phyloP scores from a whole-genome alignment of 169 alveolate species.

The Perkinsus olseni region DNA sequence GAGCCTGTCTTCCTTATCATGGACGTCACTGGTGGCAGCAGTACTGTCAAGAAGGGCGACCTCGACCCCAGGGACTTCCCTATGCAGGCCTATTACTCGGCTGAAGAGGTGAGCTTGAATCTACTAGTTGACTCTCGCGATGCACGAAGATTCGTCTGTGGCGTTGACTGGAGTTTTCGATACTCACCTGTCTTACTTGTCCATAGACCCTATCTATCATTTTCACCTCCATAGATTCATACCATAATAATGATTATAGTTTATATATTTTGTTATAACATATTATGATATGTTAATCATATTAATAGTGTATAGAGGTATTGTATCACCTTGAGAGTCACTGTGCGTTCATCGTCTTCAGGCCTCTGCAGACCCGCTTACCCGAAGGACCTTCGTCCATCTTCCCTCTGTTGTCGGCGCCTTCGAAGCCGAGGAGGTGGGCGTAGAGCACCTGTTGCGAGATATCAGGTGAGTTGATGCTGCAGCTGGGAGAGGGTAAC shows the following conservation, averaged over 20 bases:
- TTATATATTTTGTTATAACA: no score
- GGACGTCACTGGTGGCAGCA: constrained; percentile 36
- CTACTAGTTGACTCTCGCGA: no score
- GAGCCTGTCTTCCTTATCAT: constrained; percentile 89
- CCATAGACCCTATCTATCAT: not conserved
- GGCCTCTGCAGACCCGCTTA: not conserved
- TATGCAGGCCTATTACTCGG: constrained; percentile 7
- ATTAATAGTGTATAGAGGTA: no score
- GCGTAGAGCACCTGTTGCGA: constrained; percentile 91
- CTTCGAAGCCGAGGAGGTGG: constrained; percentile 96
- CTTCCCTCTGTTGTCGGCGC: constrained; percentile 57
- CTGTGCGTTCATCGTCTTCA: not conserved
- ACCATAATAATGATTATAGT: no score
- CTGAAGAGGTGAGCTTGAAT: not conserved
- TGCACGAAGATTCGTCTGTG: no score
- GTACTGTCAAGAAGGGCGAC: not conserved
- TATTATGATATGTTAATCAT: no score
- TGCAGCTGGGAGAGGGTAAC: constrained; percentile 49
- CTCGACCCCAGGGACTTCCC: constrained; percentile 2
- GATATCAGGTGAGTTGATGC: constrained; percentile 51
- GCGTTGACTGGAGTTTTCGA: no score
- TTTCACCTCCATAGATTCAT: not conserved
- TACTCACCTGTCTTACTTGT: no score
- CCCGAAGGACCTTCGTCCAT: not conserved
- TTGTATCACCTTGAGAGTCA: no score